Base-by-base conservation (phyloP, 495 filamentous ascomycete genomes). In the Aspergillus diversus region DNA sequence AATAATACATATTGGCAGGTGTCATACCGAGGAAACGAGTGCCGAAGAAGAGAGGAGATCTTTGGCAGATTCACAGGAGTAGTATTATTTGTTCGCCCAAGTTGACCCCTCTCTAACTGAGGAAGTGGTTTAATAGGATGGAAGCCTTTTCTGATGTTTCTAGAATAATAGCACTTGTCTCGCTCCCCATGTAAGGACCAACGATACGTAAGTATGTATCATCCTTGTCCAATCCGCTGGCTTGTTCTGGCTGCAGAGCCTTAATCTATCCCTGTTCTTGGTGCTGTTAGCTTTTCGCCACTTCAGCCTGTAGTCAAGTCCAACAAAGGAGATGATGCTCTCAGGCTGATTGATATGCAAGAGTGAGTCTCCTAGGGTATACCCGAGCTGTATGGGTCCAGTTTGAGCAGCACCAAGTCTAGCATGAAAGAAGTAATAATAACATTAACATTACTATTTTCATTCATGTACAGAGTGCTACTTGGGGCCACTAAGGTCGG, bases 401-500 rank as follows among this genome's bases (percentile, higher is more conserved):
- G 34, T 5, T 13, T 34, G 31, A 54, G 51, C 51, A 16, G 21
- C 27, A 34, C 16, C 43, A 50, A 49, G 27, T 59, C 33, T 33
- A n/a, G 43, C 56, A 59, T 17, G 15, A 48, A 47, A 34, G 33
- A 9, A 37, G 33, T 34, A 34, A 9, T 35, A 59, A 42, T 21
- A n/a, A 7, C 42, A 53, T 54, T 61, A 39, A 7, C 42, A 53
- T 54, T 65, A 39, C 57, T 47, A 6, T 46, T 57, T 65, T 57
- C 43, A 60, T 27, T 55, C 57, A 60, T 39, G 57, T 51, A 65
- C 63, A 65, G 63, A 46, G n/a, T 16, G 51, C 57, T 56, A 65
- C 21, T 27, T 27, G 21, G 21, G 21, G 21, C 21, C 21, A 27
- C 21, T 27, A 27, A 27, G 21, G 21, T 27, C 21, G 21, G 21